Evolutionary conservation across 208 protist genomes (phyloP), one percentile per base, ranked within the genome.

Genomic region (Giardia muris): DNA sequence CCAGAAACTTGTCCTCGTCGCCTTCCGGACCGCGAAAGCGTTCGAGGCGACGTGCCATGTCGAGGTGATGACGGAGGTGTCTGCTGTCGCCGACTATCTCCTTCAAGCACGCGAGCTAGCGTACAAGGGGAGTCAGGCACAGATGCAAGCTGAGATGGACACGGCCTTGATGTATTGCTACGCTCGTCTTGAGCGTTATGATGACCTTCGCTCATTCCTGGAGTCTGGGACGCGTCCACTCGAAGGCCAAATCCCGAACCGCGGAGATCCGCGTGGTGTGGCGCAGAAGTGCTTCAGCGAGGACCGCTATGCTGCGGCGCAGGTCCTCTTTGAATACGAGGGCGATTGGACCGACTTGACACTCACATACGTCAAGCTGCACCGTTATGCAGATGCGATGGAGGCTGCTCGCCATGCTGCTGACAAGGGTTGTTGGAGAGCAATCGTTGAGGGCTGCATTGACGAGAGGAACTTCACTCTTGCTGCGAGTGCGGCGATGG

Each of bases 191-290:
- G 94, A 97, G 87, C 94, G 94, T 19, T 95, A 99, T 22, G 94
- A 95, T 43, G 98, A 99, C 92, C 94, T 99, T 46, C 98, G 99
- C 95, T 97, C 99, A 92, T 99, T 99, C 93, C 96, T 99, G 2
- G 2, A 3, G 43, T 2, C 45, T 1, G 4, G 1, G 1, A 47
- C 46, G 4, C 1, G 45, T 1, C 2, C n/a, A 4, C 45, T n/a
- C n/a, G 2, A 1, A 1, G 45, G 43, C 88, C 96, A 96, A 67
- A 94, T 96, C 46, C 97, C 98, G 43, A 98, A 99, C 95, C 96
- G 96, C 67, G 97, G 97, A 0, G 95, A 99, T 93, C 96, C 99
- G 76, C 96, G 96, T 93, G 92, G 93, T 4, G 96, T 99, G 44
- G 98, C 97, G 45, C 98, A 99, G 93, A 96, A 97, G 90, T 99